Percentiles rank a stretch among this genome's conserved stretches.
These are phyloP conservation scores for Seminavis robusta DNA, from an alignment of 108 stramenopile species.

Conservation along the genomic window DNA sequence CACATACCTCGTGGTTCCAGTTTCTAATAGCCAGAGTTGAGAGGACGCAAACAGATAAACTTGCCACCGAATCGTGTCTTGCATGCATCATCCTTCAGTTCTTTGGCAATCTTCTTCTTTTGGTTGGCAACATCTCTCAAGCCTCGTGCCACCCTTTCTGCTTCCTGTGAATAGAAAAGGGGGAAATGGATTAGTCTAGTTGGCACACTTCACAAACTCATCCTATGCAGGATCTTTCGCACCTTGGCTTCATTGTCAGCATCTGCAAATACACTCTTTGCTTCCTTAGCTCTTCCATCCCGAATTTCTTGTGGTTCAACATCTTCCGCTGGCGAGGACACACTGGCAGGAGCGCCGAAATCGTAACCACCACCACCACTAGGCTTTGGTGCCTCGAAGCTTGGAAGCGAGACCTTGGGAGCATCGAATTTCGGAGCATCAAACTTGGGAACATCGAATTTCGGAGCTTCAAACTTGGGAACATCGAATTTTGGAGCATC, in stretches of 20 bases:
- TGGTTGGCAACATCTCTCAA: conserved; percentile 53
- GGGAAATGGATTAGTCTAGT: no score
- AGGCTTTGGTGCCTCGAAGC: conserved; percentile 13
- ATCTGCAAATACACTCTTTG: conserved; percentile 45
- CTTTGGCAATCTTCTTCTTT: conserved; percentile 63
- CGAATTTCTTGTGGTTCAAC: conserved; percentile 73
- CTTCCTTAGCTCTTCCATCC: conserved; percentile 62
- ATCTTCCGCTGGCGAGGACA: conserved; percentile 5
- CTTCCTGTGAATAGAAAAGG: no score
- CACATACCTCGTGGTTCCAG: no score
- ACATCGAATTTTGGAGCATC: conserved; percentile 25
- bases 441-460: conserved; percentile 43
- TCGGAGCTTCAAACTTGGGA: conserved; percentile 22
- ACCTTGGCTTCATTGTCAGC: conserved; percentile 63
- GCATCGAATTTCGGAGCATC: conserved; percentile 35
- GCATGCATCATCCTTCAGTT: conserved; percentile 81
- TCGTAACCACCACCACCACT: conserved; percentile 2
- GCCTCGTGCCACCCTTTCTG: conserved; percentile 44
- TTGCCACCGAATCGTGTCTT: conserved; percentile 79
- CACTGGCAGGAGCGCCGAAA: conserved; percentile 7
- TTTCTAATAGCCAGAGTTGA: no score
- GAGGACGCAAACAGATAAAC: conserved; percentile 73
- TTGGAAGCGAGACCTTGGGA: conserved; percentile 32
- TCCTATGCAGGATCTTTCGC: conserved; percentile 3
- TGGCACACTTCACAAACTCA: no score